Base-by-base conservation (phyloP, 2,329 filamentous ascomycete genomes). In the Trichophyton verrucosum region DNA sequence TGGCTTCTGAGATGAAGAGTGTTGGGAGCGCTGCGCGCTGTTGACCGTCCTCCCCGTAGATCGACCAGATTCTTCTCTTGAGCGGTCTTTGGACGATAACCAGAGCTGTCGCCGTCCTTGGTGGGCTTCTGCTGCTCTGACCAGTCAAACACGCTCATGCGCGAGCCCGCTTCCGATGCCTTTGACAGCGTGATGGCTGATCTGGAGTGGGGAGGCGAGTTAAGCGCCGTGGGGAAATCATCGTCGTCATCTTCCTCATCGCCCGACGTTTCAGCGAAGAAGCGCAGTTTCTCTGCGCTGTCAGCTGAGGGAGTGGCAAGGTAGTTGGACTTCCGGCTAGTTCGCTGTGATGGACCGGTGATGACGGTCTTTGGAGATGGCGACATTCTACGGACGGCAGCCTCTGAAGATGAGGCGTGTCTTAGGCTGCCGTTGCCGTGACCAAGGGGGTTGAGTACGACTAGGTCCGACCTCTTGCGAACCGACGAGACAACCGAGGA, bases 1-100 rank as follows among this genome's bases (percentile, higher is more conserved):
- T 86, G 83, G 70, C 84, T 86, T 62, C 84, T 81, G 56, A 84
- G 77, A 71, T 86, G 84, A 63, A 85, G 76, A 42, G 81, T 78
- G 65, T 79, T 84, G 42, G 82, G 80, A 38, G 76, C 79, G 64
- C 83, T 81, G 42, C 84, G 80, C 61, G 81, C 81, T 53, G 79
- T 74, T 58, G 79, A 73, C 63, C 83, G 79, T 69, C 82, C 84
- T 24, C 81, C 81, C 65, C 82, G 75, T 58, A 74, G 72, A 61
- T 83, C 78, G 60, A 76, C 76, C 61, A 80, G 78, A 65, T 86
- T 82, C 70, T 85, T 86, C 9, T 83, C 82, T 68, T 86, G 82
- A 49, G 86, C 82, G 15, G 83, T 86, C 60, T 79, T 79, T 20
- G 84, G 84, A 36, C 84, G 78, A 61, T 78, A 77, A 61, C 79